Conservation (phyloP, 78 protist genomes). For the Isochrysis galbana region DNA sequence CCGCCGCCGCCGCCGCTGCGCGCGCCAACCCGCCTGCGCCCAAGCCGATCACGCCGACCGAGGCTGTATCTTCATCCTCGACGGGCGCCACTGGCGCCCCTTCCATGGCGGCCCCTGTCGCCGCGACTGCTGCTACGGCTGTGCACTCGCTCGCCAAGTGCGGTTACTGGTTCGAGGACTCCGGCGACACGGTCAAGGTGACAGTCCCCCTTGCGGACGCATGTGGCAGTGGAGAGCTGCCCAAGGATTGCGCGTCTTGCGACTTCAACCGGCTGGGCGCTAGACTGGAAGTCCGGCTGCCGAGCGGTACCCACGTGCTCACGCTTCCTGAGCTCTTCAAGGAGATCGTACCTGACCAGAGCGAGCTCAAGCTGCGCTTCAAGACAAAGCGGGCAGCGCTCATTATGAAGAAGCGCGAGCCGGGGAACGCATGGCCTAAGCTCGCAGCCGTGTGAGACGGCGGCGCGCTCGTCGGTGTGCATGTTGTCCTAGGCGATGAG, state of each 20-base stretch:
- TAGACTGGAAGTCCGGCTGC: not conserved
- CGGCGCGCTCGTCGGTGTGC: too few species aligned
- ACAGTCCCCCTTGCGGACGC: not conserved
- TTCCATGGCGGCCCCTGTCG: too few species aligned
- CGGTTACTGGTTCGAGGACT: constrained; percentile 18
- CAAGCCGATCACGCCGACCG: not conserved
- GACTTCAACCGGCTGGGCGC: not conserved
- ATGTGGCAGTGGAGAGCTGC: not conserved
- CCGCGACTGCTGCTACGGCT: too few species aligned
- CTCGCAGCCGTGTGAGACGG: not conserved
- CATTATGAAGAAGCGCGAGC: not conserved
- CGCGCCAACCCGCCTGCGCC: not conserved
- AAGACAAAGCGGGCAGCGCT: not conserved
- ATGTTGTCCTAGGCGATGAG: too few species aligned
- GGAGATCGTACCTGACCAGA: not conserved
- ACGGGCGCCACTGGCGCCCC: too few species aligned
- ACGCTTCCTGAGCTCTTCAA: not conserved
- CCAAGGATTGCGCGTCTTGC: not conserved
- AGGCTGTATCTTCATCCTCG: too few species aligned
- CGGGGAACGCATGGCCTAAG: not conserved
- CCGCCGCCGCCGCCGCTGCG: not conserved
- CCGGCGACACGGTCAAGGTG: not conserved
- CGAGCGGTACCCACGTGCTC: not conserved
- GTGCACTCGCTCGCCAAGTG: not conserved
- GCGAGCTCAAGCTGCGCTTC: not conserved